Base-by-base conservation (phyloP, 192 early-diverging fungal species). In the Ambispora gerdemannii region DNA sequence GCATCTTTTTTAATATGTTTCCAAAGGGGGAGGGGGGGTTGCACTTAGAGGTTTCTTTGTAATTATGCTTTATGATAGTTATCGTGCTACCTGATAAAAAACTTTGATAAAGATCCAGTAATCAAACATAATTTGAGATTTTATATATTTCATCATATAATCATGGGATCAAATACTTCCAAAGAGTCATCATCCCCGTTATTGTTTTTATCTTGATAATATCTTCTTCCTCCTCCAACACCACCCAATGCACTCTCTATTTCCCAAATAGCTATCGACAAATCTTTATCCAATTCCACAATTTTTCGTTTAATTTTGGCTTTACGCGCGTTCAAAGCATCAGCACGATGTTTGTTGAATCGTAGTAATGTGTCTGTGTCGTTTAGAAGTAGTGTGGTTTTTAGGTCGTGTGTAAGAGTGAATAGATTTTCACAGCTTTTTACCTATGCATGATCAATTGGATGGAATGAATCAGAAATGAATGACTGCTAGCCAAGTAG, bases 291-390 rank as follows among this genome's bases (percentile, higher is more conserved):
- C 30, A 70, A 31, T 31, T 70, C 24, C 34, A 70, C 10, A 49
- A 70, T 34, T 60, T 70, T 70, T 0, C 13, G n/a, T 60, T 70
- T 70, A 30, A 70, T 70, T n/a, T 70, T 70, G 31, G 38, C 28
- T 2, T 47, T 70, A 20, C 68, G 27, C 27, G 34, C 19, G 49
- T 43, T 58, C 20, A 58, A 22, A 7, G 24, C 68, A n/a, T 70
- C 55, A 28, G 31, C 49, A 31, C 68, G 55, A 35, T 30, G 27
- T 43, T 70, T 34, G 15, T 28, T 33, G 28, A 60, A 59, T 43
- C 55, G 34, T 28, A 70, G 38, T 31, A 70, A 33, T 4, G 68
- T 70, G 35, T 70, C 24, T 19, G 68, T 70, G 24, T 70, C 68
- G 22, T 70, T 70, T 20, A 70, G 22, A 22, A 70, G 50, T 7